These are phyloP conservation scores for Pythium plurisporium DNA, from an alignment of 352 stramenopile genomes.

Conservation along the genomic window DNA sequence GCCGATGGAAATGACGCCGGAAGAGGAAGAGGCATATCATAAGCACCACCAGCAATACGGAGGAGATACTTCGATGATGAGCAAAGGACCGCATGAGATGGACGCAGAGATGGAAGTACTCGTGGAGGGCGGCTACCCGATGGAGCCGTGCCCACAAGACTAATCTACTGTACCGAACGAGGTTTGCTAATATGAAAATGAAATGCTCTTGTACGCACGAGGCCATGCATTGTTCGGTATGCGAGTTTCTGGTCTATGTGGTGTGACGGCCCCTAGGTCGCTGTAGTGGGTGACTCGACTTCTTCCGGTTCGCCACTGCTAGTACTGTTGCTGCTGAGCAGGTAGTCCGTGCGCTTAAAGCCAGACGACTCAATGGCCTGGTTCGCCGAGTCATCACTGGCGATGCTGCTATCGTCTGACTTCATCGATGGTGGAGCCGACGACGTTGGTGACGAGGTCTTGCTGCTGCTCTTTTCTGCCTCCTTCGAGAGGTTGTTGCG, in stretches of 20 bases:
- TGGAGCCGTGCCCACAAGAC: not conserved
- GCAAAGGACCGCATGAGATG: not conserved
- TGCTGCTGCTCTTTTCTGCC: conserved; percentile 21
- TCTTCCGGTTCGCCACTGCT: conserved; percentile 42
- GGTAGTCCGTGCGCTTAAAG: conserved; percentile 52
- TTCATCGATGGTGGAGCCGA: conserved; percentile 8
- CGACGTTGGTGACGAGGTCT: conserved; percentile 1
- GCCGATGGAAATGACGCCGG: conserved; percentile 1
- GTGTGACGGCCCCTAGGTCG: not conserved
- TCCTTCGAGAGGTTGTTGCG: conserved; percentile 36
- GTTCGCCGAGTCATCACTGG: conserved; percentile 8
- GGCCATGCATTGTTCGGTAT: too few relatives aligned
- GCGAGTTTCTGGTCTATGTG: not conserved
- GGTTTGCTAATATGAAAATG: too few relatives aligned
- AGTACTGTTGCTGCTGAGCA: conserved; percentile 56
- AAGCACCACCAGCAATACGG: not conserved
- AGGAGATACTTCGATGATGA: not conserved
- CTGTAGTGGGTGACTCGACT: conserved; percentile 1
- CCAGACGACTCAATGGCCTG: conserved; percentile 7
- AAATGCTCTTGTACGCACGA: not conserved
- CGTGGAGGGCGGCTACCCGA: conserved; percentile 4
- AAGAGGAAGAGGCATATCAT: conserved; percentile 15
- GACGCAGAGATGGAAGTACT: conserved; percentile 3
- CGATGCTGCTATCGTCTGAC: conserved; percentile 18
- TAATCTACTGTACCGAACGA: too few relatives aligned